phyloP scores from a whole-genome alignment of 129 eudicot species.

The Tagetes patula region DNA sequence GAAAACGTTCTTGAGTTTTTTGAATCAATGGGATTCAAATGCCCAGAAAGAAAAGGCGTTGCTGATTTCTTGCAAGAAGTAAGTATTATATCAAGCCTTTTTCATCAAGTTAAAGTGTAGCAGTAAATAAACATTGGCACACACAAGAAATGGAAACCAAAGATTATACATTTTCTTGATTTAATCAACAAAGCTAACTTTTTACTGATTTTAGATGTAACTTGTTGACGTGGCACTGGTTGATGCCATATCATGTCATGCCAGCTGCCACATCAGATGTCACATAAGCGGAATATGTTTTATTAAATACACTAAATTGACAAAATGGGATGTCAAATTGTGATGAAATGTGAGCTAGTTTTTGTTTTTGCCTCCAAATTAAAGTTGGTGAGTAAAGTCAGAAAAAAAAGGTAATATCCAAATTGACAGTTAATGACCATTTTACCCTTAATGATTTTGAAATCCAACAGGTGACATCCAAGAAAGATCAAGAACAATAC shows the following conservation, averaged over 20 bases:
- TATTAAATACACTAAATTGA: not conserved
- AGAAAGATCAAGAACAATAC: conserved; percentile 85
- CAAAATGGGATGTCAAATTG: not conserved
- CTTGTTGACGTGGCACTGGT: not conserved
- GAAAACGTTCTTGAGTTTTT: conserved; percentile 67
- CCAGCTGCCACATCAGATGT: not conserved
- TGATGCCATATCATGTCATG: not conserved
- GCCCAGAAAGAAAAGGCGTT: conserved; percentile 62
- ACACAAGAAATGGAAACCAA: not conserved
- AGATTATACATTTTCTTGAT: not conserved
- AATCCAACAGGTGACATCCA: conserved; percentile 60
- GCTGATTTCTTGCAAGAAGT: conserved; percentile 83
- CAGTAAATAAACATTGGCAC: not conserved
- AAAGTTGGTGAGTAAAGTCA: not conserved
- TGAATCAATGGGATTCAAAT: conserved; percentile 62
- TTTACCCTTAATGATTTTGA: not conserved
- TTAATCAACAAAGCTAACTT: not conserved
- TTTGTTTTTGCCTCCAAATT: not conserved
- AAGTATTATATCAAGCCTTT: conserved; percentile 18
- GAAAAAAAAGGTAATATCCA: not conserved
- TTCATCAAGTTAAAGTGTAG: not conserved
- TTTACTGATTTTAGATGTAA: not conserved
- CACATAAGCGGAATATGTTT: too few species aligned
- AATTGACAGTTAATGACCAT: not conserved
- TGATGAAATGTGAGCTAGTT: not conserved